A percentile compares a stretch with the other conserved stretches of the same genome.
Evolutionary conservation across 2,329 filamentous ascomycete species (phyloP).

Genomic region (Lomentospora prolificans): DNA sequence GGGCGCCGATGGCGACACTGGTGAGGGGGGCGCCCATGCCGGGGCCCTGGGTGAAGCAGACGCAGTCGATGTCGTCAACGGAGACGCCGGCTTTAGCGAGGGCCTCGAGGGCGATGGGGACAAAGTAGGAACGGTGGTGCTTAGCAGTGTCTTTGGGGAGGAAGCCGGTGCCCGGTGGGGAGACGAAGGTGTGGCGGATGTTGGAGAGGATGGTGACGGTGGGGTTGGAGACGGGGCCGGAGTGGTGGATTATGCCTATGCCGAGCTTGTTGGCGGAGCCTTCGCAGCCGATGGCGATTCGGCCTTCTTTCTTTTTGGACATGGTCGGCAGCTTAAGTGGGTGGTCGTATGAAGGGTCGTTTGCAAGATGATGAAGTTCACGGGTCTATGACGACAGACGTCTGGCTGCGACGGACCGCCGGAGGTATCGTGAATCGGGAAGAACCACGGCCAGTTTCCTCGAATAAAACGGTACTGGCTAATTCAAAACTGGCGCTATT

Average conservation of each 20-base stretch:
- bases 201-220: conserved; percentile 67
- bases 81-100: conserved; percentile 57
- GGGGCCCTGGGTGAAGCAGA: conserved; percentile 92
- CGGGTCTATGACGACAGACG: too few species aligned
- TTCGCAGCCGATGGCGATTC: conserved; percentile 57
- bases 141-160: conserved; percentile 91
- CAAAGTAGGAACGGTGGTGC: conserved; percentile 83
- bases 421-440: too few species aligned
- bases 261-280: conserved; percentile 97
- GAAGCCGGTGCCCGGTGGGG: conserved; percentile 88
- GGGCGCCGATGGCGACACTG: conserved; percentile 74
- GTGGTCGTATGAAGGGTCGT: neutral
- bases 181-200: conserved; percentile 85
- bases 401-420: too few species aligned
- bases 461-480: too few species aligned
- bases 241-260: conserved; percentile 82
- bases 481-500: too few species aligned
- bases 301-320: conserved; percentile 23
- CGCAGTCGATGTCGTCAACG: conserved; percentile 67
- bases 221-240: conserved; percentile 41
- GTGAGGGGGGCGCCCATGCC: conserved; percentile 94
- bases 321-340: conserved; percentile 13
- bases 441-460: too few species aligned
- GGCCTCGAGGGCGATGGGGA: conserved; percentile 68
- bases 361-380: neutral